Conservation (phyloP, 192 early-diverging fungal species). For the Rhizophagus sp. region DNA sequence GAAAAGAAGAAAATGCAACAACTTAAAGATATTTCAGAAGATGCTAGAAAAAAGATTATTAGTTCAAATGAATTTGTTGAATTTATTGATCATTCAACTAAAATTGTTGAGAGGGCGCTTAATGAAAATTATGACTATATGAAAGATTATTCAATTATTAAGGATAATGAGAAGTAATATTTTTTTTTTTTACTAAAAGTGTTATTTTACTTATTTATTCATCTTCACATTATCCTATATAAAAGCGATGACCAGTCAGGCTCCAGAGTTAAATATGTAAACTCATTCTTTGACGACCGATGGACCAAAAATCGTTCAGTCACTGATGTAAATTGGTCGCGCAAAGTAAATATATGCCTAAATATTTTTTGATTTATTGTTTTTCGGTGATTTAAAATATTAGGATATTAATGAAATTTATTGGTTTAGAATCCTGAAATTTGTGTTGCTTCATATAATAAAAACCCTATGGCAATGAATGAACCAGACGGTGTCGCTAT, state of each 20-base stretch:
- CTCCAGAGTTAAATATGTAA: constrained; percentile 68
- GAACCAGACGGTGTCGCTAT: constrained; percentile 94
- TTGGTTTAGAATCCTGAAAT: constrained; percentile 78
- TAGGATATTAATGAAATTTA: not conserved
- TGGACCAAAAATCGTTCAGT: constrained; percentile 87
- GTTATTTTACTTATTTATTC: constrained; percentile 30
- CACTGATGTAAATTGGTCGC: constrained; percentile 92
- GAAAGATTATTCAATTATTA: constrained; percentile 85
- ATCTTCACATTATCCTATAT: not conserved
- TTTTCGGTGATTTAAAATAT: not conserved
- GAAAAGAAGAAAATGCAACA: constrained; percentile 42
- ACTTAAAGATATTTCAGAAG: constrained; percentile 77
- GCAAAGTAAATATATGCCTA: constrained; percentile 53
- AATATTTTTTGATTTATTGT: not conserved
- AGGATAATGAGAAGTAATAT: constrained; percentile 52
- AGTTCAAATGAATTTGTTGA: constrained; percentile 73
- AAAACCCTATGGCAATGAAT: constrained; percentile 79
- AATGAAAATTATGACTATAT: constrained; percentile 88
- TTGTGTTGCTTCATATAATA: constrained; percentile 88
- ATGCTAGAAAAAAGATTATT: constrained; percentile 77
- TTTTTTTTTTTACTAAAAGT: not conserved
- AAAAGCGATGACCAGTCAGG: constrained; percentile 64
- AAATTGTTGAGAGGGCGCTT: constrained; percentile 87
- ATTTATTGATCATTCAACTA: constrained; percentile 87
- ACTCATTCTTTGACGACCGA: constrained; percentile 78